Evolutionary conservation across 345 rosid genomes (phyloP).

Genomic region (Bruguiera parviflora): DNA sequence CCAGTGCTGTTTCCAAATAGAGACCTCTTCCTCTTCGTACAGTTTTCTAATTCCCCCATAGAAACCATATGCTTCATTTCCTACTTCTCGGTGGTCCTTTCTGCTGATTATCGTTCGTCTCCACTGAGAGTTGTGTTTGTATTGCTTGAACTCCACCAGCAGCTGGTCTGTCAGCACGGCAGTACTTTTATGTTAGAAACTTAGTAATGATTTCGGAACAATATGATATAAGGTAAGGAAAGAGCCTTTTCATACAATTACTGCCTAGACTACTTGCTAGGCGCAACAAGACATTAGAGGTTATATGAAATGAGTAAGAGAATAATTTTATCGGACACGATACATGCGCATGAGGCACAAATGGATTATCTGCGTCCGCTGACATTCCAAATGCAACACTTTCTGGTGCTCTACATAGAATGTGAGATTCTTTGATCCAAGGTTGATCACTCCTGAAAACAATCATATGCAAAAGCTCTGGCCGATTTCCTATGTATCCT

Average conservation of each 20-base stretch:
- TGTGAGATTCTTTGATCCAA: too few species aligned
- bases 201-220: background rate
- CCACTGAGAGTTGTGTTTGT: constrained; percentile 73
- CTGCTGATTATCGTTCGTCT: constrained; percentile 50
- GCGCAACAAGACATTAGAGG: too few species aligned
- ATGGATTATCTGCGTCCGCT: too few species aligned
- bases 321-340: too few species aligned
- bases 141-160: constrained; percentile 66
- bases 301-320: too few species aligned
- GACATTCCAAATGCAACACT: too few species aligned
- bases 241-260: too few species aligned
- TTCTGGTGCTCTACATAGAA: too few species aligned
- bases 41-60: constrained; percentile 88
- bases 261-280: too few species aligned
- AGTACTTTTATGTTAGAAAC: constrained; percentile 21
- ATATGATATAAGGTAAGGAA: background rate
- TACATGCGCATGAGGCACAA: too few species aligned
- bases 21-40: constrained; percentile 47
- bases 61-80: constrained; percentile 79
- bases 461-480: background rate
- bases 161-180: constrained; percentile 47
- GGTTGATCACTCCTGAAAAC: constrained; percentile 6
- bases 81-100: constrained; percentile 73
- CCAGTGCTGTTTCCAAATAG: constrained; percentile 69
- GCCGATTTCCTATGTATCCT: too few species aligned